Evolutionary conservation across 495 filamentous ascomycete species (phyloP), one percentile per base, ranked within the genome.

Genomic region (Glarea lozoyensis): DNA sequence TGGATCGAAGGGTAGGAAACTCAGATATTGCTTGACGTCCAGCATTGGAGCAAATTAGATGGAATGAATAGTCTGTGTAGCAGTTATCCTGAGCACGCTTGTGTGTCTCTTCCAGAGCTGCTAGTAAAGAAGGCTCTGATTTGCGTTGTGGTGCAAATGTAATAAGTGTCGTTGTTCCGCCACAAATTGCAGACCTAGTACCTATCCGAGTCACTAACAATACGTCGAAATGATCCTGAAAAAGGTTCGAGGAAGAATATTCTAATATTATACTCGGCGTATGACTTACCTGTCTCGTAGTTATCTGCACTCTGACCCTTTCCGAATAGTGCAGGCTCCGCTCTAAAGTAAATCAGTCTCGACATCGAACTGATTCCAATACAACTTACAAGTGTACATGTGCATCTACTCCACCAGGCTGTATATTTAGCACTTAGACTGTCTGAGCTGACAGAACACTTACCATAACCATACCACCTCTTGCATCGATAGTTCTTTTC

Each of bases 51-150:
- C 79, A 56, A 37, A 82, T 64, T 1, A 79, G 54, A 50, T 82
- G 76, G 55, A 78, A 78, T n/a, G 63, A 65, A 43, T 80, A 82
- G 50, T 80, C 78, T 38, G 65, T 68, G 55, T 77, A 77, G 46
- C 67, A 69, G 29, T 68, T 64, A 21, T 59, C 60, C 7, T 41
- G 38, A 1, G 75, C 68, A 20, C 64, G 62, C 4, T 41, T 50
- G 39, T 76, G 69, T n/a, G 70, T 70, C 4, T 60, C 65, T 16
- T 58, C 56, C 1, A 81, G 56, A 0, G 69, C 67, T 3, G 57
- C 55, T 10, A 73, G 57, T 7, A 79, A 58, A 2, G 65, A 68
- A n/a, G 66, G 54, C 20, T 73, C 64, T 17, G 49, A 55, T 27
- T 71, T 71, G 33, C 63, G 58, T 56, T 80, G 76, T 3, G 68